Evolutionary conservation across 371 early-diverging fungal species (phyloP), one percentile per base, ranked within the genome.

Genomic region (Mucor indicus): DNA sequence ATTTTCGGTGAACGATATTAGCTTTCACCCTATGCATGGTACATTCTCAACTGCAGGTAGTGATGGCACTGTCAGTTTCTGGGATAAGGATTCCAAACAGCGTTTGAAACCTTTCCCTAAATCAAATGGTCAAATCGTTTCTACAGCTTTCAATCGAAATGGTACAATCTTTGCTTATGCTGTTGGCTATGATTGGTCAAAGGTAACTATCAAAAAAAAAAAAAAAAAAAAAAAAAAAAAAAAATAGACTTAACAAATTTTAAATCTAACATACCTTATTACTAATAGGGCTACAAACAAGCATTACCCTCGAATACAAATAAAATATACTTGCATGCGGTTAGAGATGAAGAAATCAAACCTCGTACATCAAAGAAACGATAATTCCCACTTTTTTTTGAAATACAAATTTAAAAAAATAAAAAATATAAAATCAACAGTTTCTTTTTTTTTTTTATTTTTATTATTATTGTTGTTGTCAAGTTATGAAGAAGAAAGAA

Each of bases 101-200:
- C 86, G 91, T 48, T 76, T 95, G 43, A 92, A 93, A 67, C 57
- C 75, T 7, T 81, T 86, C 54, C 41, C 55, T 30, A 78, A 78
- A 37, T 60, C 75, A 23, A 79, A 80, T 19, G 70, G 60, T 2
- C 89, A 92, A 8, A 88, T 98, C 41, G 63, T 90, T 2, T 72
- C 85, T 32, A 81, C 92, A 4, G 79, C 90, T 0, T 96, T 97
- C 65, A 95, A 89, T 60, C 73, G 83, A 20, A 88, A 87, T 38
- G 98, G 98, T 24, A 77, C 68, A 23, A 89, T 94, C 46, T 94
- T 95, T 65, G 96, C 96, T 6, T 98, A 98, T 64, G 94, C 93
- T 4, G 75, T 85, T 16, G 84, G 93, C 20, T 96, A 99, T 64
- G 99, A 99, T 67, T 99, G 99, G 99, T 77, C 84, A 63, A 96